A percentile compares a stretch with the other conserved stretches of the same genome.
Conservation (phyloP, 1,284 basidiomycete species). For the Trametes polyzona region DNA sequence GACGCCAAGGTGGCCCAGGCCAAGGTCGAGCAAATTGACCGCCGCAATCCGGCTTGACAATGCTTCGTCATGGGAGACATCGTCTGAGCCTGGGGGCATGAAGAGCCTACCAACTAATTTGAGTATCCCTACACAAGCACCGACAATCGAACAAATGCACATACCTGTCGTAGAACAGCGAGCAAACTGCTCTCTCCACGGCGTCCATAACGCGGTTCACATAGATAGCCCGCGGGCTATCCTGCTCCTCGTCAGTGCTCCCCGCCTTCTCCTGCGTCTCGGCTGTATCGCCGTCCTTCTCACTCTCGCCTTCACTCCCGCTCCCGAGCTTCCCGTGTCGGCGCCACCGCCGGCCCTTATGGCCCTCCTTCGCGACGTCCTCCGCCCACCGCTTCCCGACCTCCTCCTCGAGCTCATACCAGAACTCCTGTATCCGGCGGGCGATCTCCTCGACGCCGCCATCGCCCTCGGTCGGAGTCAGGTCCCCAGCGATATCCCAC, state of each 20-base stretch:
- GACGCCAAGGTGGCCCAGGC: slow-evolving; percentile 86
- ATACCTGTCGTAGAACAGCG: slow-evolving; percentile 61
- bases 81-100: slow-evolving; percentile 70
- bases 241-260: slow-evolving; percentile 31
- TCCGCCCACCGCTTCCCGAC: slow-evolving; percentile 39
- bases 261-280: slow-evolving; percentile 37
- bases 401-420: slow-evolving; percentile 61
- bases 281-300: slow-evolving; percentile 25
- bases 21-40: slow-evolving; percentile 86
- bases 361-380: slow-evolving; percentile 19
- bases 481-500: slow-evolving; percentile 39
- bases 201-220: slow-evolving; percentile 65
- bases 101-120: slow-evolving; percentile 51
- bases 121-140: neutral
- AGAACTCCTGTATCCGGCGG: slow-evolving; percentile 75
- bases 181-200: slow-evolving; percentile 73
- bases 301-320: slow-evolving; percentile 29
- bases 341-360: slow-evolving; percentile 30
- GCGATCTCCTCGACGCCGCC: slow-evolving; percentile 50
- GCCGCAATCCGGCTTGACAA: slow-evolving; percentile 88
- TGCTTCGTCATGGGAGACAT: slow-evolving; percentile 85
- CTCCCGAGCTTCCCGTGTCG: slow-evolving; percentile 17
- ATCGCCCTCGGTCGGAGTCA: slow-evolving; percentile 15
- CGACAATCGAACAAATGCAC: slow-evolving; percentile 4
- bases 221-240: slow-evolving; percentile 42